Base-by-base conservation (phyloP, 1,139 yeast species). In the Scheffersomyces illinoinensis region DNA sequence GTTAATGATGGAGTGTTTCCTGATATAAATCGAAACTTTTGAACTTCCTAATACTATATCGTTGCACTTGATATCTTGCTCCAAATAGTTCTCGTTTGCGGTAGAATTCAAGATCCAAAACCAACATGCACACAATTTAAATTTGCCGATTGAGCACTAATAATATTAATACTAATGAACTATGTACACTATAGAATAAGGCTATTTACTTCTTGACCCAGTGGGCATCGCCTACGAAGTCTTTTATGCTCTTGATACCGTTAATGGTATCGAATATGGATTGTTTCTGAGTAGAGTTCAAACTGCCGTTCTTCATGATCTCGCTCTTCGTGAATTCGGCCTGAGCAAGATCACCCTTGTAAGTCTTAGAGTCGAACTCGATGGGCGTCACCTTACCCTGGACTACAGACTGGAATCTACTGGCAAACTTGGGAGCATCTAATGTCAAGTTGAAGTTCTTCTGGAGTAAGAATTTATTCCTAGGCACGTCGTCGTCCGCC, bases 381-480 rank as follows among this genome's bases (percentile, higher is more conserved):
- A 71, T 58, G 21, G 63, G 63, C 43, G 66, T 66, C 47, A 66
- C 58, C 59, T 73, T 68, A n/a, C 85, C 85, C 64, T 70, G 72
- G 46, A 77, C 79, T 47, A 77, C 73, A 46, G 70, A 68, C 26
- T 71, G 67, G 52, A 78, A 67, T 58, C 79, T 71, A 46, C 67
- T 60, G 43, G 69, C 67, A 18, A 79, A 61, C 46, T 64, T 61
- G 6, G 67, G 67, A 19, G 64, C 59, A 55, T 76, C 68, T 47
- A 79, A 69, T 8, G 71, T 71, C 56, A 71, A 65, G 0, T 71
- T 62, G 69, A 68, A 78, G 60, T 71, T 71, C 55, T 74, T 73
- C 57, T 74, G 77, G 58, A 78, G 71, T 57, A 80, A 66, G 62
- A 76, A 81, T 62, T 64, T 67, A 67, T 77, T 79, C 62, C 64